These are phyloP conservation scores for Cladophialophora bantiana DNA, from an alignment of 2,329 filamentous ascomycete genomes.

Conservation along the genomic window DNA sequence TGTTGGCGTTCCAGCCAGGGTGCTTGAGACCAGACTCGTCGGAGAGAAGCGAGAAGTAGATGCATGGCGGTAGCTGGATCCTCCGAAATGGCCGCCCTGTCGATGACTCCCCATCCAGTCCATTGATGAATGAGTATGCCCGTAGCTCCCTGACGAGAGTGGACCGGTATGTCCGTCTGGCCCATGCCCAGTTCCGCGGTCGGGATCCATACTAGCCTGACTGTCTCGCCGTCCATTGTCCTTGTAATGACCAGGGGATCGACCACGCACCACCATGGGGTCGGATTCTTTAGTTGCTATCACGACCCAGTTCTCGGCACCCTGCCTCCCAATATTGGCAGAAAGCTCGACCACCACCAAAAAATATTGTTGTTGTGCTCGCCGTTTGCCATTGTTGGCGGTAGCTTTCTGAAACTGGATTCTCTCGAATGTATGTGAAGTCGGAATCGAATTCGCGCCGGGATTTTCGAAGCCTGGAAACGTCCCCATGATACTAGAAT, in stretches of 20 bases:
- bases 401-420: constrained; percentile 96
- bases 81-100: constrained; percentile 32
- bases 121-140: constrained; percentile 24
- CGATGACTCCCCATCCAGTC: constrained; percentile 33
- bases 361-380: constrained; percentile 91
- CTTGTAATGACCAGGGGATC: constrained; percentile 82
- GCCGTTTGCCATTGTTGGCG: constrained; percentile 89
- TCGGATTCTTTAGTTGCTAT: constrained; percentile 76
- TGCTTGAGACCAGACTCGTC: constrained; percentile 29
- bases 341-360: constrained; percentile 87
- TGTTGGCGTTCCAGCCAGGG: constrained; percentile 24
- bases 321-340: constrained; percentile 64
- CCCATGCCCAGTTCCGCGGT: constrained; percentile 63
- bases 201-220: constrained; percentile 73
- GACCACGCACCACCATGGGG: constrained; percentile 85
- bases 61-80: constrained; percentile 34
- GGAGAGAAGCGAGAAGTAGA: constrained; percentile 30
- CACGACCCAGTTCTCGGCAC: constrained; percentile 68
- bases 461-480: constrained; percentile 42
- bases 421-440: constrained; percentile 76
- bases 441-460: constrained; percentile 41
- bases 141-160: constrained; percentile 18
- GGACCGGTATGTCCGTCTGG: constrained; percentile 44
- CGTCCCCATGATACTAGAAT: constrained; percentile 26
- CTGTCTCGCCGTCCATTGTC: constrained; percentile 70